Evolutionary conservation across 2,329 filamentous ascomycete genomes (phyloP), one percentile per base, ranked within the genome.

Genomic region (Fusarium citri): DNA sequence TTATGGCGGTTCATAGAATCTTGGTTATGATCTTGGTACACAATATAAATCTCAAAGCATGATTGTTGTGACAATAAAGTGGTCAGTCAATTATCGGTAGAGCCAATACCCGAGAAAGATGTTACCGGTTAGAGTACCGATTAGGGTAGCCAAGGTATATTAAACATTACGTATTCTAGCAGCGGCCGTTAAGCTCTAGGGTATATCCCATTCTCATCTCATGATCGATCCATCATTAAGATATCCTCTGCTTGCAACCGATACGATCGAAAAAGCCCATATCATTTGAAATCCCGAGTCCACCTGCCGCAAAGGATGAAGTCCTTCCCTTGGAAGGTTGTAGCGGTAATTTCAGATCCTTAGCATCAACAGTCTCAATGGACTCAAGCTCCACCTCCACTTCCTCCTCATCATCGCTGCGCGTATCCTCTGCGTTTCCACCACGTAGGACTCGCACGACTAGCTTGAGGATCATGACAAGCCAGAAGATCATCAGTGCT

Each of bases 401-500:
- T 34, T 85, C 83, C 8, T 87, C 83, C 16, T 87, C 85, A 12
- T 89, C 92, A 71, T 98, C 95, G 64, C 93, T 97, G 48, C 96
- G 89, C 12, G 89, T 87, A 76, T 99, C 96, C 67, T 98, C 94
- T 6, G 95, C 94, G 28, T 88, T 85, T 31, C 85, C 87, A 22
- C 95, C 94, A 60, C 91, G 85, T 15, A 94, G 93, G 1, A 99
- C 92, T 55, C 90, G 88, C 28, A 94, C 80, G 70, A 71, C 64
- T 4, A 70, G 16, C 2, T 65, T 71, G 20, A 54, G 43, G 0
- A 98, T 97, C 89, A 97, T 92, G 66, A 84, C 85, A 75, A 98
- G 97, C 96, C 96, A 98, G 64, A 93, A 85, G 23, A 97, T 82
- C 43, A 92, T 94, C 42, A 99, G 86, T 18, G 85, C 83, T 79